A percentile compares a stretch with the other conserved stretches of the same genome.
Conservation (phyloP, 768 basidiomycete genomes). For the Agaricus blazei region DNA sequence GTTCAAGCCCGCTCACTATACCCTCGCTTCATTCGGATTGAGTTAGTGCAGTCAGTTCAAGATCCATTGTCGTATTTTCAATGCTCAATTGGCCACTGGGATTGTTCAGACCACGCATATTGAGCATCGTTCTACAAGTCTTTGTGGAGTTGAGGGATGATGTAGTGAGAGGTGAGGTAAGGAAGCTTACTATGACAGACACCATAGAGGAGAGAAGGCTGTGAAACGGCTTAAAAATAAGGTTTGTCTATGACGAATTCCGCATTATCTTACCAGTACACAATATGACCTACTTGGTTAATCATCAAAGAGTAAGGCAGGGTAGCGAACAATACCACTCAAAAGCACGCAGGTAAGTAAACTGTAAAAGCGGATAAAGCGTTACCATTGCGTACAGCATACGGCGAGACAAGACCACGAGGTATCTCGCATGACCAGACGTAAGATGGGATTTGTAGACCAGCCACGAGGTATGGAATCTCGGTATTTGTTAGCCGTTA, state of each 20-base stretch:
- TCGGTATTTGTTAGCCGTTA: not conserved
- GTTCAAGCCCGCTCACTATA: no score
- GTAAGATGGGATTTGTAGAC: slow-evolving; percentile 1
- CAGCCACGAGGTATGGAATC: not conserved
- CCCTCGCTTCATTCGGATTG: no score
- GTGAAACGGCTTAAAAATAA: not conserved
- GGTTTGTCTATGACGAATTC: no score
- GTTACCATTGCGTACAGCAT: not conserved
- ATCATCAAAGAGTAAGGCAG: not conserved
- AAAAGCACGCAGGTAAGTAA: not conserved
- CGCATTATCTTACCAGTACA: not conserved
- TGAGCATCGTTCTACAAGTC: slow-evolving; percentile 1
- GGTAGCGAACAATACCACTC: not conserved
- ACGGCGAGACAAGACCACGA: not conserved
- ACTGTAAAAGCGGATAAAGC: not conserved
- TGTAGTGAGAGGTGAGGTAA: not conserved
- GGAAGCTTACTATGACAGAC: not conserved
- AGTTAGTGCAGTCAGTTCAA: no score
- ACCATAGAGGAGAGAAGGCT: not conserved
- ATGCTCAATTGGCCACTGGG: no score
- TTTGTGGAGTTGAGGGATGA: not conserved
- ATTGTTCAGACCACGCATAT: not conserved
- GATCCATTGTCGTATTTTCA: no score
- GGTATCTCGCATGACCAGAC: slow-evolving; percentile 2
- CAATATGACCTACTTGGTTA: not conserved